phyloP scores from a whole-genome alignment of 2,329 filamentous ascomycete species.

The Botrytis sinoallii region DNA sequence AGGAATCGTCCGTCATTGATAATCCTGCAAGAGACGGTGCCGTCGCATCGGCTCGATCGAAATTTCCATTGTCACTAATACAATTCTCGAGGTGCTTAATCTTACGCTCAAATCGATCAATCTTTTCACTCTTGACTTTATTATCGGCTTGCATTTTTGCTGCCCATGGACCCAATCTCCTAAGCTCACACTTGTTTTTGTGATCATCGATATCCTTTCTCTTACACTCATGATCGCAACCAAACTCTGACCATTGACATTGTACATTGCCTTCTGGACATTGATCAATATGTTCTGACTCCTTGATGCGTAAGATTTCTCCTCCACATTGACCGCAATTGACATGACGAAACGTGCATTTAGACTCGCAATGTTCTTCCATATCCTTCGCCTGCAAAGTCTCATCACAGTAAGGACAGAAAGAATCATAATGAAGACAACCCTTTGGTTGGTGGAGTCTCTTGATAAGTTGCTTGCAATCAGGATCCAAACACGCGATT shows the following conservation, averaged over 20 bases:
- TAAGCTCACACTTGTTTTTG: constrained; percentile 49
- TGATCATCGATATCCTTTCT: constrained; percentile 47
- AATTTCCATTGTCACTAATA: constrained; percentile 32
- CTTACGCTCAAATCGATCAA: constrained; percentile 44
- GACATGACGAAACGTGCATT: constrained; percentile 43
- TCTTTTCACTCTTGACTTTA: constrained; percentile 41
- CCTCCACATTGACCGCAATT: constrained; percentile 33
- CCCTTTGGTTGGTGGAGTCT: constrained; percentile 50
- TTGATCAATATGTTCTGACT: constrained; percentile 40
- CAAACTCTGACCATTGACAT: constrained; percentile 50
- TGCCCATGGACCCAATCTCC: constrained; percentile 50
- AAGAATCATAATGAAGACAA: constrained; percentile 53
- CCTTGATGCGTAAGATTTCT: constrained; percentile 31
- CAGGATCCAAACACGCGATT: constrained; percentile 49
- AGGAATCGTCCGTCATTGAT: constrained; percentile 22
- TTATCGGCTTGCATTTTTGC: constrained; percentile 47
- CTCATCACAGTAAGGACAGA: constrained; percentile 54
- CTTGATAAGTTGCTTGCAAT: constrained; percentile 51
- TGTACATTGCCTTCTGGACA: constrained; percentile 44
- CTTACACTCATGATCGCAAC: constrained; percentile 45
- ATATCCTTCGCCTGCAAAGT: constrained; percentile 46
- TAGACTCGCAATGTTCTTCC: constrained; percentile 46
- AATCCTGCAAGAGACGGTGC: constrained; percentile 19
- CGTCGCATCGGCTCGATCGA: constrained; percentile 29
- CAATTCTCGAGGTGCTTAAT: constrained; percentile 44